These are phyloP conservation scores for Silene uniflora DNA, from an alignment of 148 eudicot species.

Conservation along the genomic window DNA sequence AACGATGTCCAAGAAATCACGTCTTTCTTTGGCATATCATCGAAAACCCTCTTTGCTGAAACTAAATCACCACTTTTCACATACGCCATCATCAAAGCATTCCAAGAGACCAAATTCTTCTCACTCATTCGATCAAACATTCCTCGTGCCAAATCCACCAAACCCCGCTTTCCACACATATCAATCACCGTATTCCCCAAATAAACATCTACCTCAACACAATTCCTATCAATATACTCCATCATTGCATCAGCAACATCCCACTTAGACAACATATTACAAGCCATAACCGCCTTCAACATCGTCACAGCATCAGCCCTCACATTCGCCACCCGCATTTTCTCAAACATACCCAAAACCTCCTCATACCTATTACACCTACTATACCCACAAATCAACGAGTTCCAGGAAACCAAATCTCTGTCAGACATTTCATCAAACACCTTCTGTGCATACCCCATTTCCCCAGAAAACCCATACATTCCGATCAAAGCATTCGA, in stretches of 20 bases:
- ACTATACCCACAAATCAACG: slow-evolving; percentile 71
- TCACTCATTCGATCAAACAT: slow-evolving; percentile 55
- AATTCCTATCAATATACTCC: slow-evolving; percentile 41
- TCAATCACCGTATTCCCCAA: slow-evolving; percentile 70
- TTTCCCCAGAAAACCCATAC: slow-evolving; percentile 52
- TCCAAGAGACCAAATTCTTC: slow-evolving; percentile 68
- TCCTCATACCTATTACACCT: slow-evolving; percentile 38
- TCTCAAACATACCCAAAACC: slow-evolving; percentile 44
- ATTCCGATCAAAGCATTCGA: slow-evolving; percentile 60
- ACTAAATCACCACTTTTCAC: slow-evolving; percentile 48
- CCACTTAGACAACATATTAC: slow-evolving; percentile 50
- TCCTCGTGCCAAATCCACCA: slow-evolving; percentile 38
- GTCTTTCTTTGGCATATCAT: slow-evolving; percentile 64
- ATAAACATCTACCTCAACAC: slow-evolving; percentile 53
- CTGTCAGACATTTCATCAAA: slow-evolving; percentile 56
- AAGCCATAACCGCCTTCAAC: slow-evolving; percentile 63
- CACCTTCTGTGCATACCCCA: slow-evolving; percentile 45
- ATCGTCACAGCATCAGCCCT: slow-evolving; percentile 61
- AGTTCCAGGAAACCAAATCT: slow-evolving; percentile 81
- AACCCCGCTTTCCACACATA: slow-evolving; percentile 57
- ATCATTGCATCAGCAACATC: slow-evolving; percentile 39
- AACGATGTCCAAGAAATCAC: slow-evolving; percentile 76
- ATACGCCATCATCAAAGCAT: slow-evolving; percentile 54
- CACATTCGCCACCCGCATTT: slow-evolving; percentile 42
- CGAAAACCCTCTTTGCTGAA: slow-evolving; percentile 46